Evolutionary conservation across 176 grass and related monocot genomes (phyloP).

Genomic region (Pontederia paniculata): DNA sequence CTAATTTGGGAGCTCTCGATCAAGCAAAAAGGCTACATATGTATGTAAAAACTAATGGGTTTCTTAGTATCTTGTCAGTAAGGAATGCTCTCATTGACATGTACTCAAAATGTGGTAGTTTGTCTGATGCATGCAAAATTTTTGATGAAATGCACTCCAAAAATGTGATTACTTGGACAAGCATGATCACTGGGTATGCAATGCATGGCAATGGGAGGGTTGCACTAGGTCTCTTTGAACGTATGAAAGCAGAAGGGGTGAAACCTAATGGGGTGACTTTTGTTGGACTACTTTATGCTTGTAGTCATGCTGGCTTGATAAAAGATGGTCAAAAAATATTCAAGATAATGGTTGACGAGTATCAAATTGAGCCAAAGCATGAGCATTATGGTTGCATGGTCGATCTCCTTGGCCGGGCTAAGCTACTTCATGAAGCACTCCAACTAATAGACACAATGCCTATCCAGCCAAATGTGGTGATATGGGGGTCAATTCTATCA

Average conservation of each 20-base stretch:
- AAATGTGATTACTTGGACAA: slow-evolving; percentile 86
- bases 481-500: slow-evolving; percentile 70
- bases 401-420: slow-evolving; percentile 64
- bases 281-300: slow-evolving; percentile 63
- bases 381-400: slow-evolving; percentile 75
- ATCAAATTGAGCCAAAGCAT: slow-evolving; percentile 40
- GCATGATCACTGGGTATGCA: slow-evolving; percentile 77
- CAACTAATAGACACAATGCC: slow-evolving; percentile 66
- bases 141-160: slow-evolving; percentile 52
- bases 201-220: slow-evolving; percentile 67
- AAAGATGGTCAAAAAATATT: slow-evolving; percentile 59
- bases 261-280: slow-evolving; percentile 78
- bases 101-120: slow-evolving; percentile 81
- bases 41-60: slow-evolving; percentile 36
- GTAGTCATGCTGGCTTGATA: slow-evolving; percentile 73
- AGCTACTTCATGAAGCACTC: slow-evolving; percentile 55
- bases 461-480: slow-evolving; percentile 42
- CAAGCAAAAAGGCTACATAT: slow-evolving; percentile 53
- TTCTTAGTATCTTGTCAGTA: slow-evolving; percentile 35
- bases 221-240: slow-evolving; percentile 47
- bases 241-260: slow-evolving; percentile 50
- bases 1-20: slow-evolving; percentile 53
- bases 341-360: slow-evolving; percentile 41
- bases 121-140: slow-evolving; percentile 43
- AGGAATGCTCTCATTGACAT: slow-evolving; percentile 89